Base-by-base conservation (phyloP, 805 yeast species). In the Starmerella khaoyaiensis region DNA sequence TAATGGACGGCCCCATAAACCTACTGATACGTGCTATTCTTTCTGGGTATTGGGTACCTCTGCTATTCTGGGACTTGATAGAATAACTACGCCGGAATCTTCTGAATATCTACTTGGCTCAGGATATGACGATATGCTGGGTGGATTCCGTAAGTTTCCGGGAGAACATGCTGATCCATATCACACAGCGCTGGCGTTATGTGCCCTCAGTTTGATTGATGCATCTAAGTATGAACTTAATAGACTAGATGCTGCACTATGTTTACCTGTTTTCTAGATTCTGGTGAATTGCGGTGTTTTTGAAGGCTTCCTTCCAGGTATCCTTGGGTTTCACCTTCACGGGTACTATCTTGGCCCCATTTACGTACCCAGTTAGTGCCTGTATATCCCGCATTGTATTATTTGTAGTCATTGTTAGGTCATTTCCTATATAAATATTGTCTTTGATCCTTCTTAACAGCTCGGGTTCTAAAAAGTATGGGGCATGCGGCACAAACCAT, bases 1-100 rank as follows among this genome's bases (percentile, higher is more conserved):
- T 53, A 81, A 83, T 55, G 96, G 96, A 1, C 64, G 96, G 32
- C 74, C 71, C n/a, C 82, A 82, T 55, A 84, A 84, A 55, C 68
- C 65, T 40, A 79, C 79, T 3, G 96, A 84, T 56, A 78, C 93
- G 0, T 84, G 96, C 60, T 84, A 84, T 52, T 70, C 78, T 5
- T 84, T 83, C 66, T 84, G 95, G 95, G 69, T 72, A 31, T 50
- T 73, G 12, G 86, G 72, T 2, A 62, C 81, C 4, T 59, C 82
- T 43, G 48, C 52, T 1, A 47, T 77, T 11, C 48, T 81, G 18
- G 55, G 54, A 1, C 39, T 46, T 0, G 43, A 47, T 5, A 12
- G 15, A 2, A 23, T 21, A n/a, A n/a, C 19, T 7, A n/a, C 10
- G 32, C 21, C 32, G 14, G 52, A 51, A 5, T 65, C 68, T 1